phyloP scores from a whole-genome alignment of 768 basidiomycete genomes.

The Hypsizygus marmoreus region DNA sequence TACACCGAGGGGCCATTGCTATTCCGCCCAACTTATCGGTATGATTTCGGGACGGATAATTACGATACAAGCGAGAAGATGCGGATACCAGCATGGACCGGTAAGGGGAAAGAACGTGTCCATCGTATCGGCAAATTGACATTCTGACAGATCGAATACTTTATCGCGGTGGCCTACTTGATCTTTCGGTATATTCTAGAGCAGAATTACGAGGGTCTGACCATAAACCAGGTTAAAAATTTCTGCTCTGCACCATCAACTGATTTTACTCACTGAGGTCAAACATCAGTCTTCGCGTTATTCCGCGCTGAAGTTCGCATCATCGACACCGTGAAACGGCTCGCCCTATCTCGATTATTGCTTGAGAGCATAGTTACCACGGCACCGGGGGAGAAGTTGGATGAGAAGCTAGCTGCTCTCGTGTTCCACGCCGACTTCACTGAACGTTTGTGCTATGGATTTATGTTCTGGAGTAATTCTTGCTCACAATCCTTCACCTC shows the following conservation, averaged over 20 bases:
- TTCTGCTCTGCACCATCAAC: slow-evolving; percentile 1
- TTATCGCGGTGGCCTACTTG: slow-evolving; percentile 72
- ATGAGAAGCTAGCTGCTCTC: slow-evolving; percentile 68
- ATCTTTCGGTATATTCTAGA: slow-evolving; percentile 78
- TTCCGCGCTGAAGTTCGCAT: slow-evolving; percentile 79
- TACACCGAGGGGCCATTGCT: slow-evolving; percentile 88
- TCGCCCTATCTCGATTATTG: slow-evolving; percentile 65
- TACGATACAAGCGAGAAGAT: slow-evolving; percentile 97
- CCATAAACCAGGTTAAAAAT: slow-evolving; percentile 79
- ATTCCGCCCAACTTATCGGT: slow-evolving; percentile 97
- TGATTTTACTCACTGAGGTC: neutral
- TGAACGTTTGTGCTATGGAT: slow-evolving; percentile 40
- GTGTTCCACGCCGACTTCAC: slow-evolving; percentile 46
- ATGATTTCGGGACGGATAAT: slow-evolving; percentile 75
- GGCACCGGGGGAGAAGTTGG: slow-evolving; percentile 64
- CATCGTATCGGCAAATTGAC: slow-evolving; percentile 5
- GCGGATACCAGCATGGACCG: slow-evolving; percentile 97
- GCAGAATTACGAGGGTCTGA: slow-evolving; percentile 91
- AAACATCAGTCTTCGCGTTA: slow-evolving; percentile 71
- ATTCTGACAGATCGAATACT: slow-evolving; percentile 79
- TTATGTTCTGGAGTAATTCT: neutral
- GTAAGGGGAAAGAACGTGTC: slow-evolving; percentile 40
- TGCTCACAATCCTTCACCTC: neutral
- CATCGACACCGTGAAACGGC: slow-evolving; percentile 77
- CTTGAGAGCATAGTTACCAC: slow-evolving; percentile 65